Conservation (phyloP, 192 early-diverging fungal species). For the Podila epicladia region DNA sequence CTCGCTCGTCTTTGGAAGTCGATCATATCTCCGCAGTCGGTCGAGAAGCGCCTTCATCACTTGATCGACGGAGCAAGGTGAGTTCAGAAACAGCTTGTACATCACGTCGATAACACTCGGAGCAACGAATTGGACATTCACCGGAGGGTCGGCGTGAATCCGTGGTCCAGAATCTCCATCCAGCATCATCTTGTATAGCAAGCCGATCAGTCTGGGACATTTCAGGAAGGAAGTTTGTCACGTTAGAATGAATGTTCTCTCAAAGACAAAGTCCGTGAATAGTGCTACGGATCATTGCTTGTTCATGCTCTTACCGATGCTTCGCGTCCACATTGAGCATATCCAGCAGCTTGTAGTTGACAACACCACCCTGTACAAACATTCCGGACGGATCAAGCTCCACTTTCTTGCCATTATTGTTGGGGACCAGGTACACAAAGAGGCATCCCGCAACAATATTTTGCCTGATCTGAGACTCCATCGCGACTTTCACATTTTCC, state of each 20-base stretch:
- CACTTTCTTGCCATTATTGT: conserved; percentile 36
- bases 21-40: conserved; percentile 74
- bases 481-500: conserved; percentile 64
- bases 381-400: conserved; percentile 56
- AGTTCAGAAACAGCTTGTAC: conserved; percentile 78
- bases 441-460: conserved; percentile 62
- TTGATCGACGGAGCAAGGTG: conserved; percentile 75
- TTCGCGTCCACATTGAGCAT: conserved; percentile 73
- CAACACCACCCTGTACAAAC: conserved; percentile 71
- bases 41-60: conserved; percentile 80
- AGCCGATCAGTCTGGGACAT: conserved; percentile 57
- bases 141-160: conserved; percentile 61
- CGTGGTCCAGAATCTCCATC: conserved; percentile 67
- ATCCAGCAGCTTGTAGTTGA: conserved; percentile 75
- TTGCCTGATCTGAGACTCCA: conserved; percentile 59
- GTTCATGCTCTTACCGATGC: conserved; percentile 56
- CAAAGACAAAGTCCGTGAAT: no score
- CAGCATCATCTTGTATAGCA: conserved; percentile 81
- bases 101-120: conserved; percentile 81
- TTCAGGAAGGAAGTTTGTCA: no score
- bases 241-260: no score
- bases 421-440: conserved; percentile 63
- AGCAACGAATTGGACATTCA: conserved; percentile 69
- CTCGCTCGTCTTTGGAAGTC: conserved; percentile 58
- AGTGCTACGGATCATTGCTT: no score